These are phyloP conservation scores for Aspergillus sp. DNA, from an alignment of 2,329 filamentous ascomycete species.

Conservation along the genomic window DNA sequence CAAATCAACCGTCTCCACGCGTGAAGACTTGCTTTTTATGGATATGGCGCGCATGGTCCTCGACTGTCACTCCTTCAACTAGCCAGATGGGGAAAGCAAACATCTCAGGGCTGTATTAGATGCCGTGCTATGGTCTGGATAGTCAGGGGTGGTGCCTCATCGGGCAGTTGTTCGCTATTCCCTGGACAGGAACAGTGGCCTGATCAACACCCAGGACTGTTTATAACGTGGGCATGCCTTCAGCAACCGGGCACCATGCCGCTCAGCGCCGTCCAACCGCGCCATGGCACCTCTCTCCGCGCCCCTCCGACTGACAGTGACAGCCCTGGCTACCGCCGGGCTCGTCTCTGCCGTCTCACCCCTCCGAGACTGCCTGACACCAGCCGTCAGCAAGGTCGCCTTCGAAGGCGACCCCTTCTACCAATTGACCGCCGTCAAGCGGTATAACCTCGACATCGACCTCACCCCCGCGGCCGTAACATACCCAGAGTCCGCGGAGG, in stretches of 20 bases:
- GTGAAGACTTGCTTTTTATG: too few relatives aligned
- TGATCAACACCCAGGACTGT: too few relatives aligned
- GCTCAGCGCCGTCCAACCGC: too few relatives aligned
- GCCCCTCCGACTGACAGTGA: neutral
- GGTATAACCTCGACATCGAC: slow-evolving; percentile 26
- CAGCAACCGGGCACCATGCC: neutral
- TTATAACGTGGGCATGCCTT: neutral
- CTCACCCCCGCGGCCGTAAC: slow-evolving; percentile 32
- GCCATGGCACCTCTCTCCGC: neutral
- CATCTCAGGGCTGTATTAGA: neutral
- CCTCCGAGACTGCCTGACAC: neutral
- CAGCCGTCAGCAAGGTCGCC: slow-evolving; percentile 1
- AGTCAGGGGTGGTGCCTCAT: neutral
- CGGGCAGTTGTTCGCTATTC: neutral
- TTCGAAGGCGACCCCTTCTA: slow-evolving; percentile 19
- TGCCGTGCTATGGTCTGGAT: neutral
- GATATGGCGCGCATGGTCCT: too few relatives aligned
- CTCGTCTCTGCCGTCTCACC: neutral
- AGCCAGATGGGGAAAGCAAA: too few relatives aligned
- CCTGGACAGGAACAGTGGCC: too few relatives aligned
- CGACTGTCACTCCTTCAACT: too few relatives aligned
- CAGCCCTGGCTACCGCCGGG: neutral
- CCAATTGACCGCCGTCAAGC: slow-evolving; percentile 8
- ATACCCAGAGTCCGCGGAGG: slow-evolving; percentile 31
- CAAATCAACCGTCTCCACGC: too few relatives aligned